phyloP scores from a whole-genome alignment of 2,329 filamentous ascomycete species.

The Fusarium solani-melongenae region DNA sequence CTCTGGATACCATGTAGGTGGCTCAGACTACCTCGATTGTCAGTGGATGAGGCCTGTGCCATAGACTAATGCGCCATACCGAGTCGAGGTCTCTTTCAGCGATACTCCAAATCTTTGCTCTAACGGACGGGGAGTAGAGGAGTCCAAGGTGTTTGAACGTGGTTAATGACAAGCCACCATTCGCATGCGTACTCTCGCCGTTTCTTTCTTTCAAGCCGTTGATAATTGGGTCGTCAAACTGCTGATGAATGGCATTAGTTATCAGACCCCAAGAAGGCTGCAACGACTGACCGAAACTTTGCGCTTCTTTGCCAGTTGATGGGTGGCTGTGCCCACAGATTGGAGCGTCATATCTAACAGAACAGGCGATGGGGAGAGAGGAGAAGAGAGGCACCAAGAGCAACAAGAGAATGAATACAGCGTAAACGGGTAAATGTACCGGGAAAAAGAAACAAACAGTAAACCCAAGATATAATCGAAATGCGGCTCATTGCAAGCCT shows the following conservation, averaged over 20 bases:
- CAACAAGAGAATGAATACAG: not conserved
- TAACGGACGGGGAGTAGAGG: not conserved
- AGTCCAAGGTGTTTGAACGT: not conserved
- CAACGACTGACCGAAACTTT: not conserved
- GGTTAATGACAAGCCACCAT: not conserved
- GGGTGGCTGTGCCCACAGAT: not conserved
- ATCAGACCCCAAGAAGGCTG: not conserved
- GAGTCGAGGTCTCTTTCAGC: not conserved
- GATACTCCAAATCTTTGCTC: not conserved
- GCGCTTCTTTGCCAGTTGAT: not conserved
- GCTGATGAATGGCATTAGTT: not conserved
- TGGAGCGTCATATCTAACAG: not conserved
- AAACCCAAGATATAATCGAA: not conserved
- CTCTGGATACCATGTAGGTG: constrained; percentile 47
- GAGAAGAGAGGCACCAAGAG: not conserved
- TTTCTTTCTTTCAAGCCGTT: not conserved
- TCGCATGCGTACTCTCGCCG: not conserved
- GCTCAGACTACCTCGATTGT: constrained; percentile 1
- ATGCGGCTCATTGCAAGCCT: not conserved
- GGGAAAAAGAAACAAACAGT: not conserved
- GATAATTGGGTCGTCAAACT: not conserved
- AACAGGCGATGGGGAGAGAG: not conserved
- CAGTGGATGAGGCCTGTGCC: not conserved
- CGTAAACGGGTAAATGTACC: not conserved
- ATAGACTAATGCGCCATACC: not conserved